Conservation (phyloP, 768 basidiomycete genomes). For the Dioszegia aurantiaca region DNA sequence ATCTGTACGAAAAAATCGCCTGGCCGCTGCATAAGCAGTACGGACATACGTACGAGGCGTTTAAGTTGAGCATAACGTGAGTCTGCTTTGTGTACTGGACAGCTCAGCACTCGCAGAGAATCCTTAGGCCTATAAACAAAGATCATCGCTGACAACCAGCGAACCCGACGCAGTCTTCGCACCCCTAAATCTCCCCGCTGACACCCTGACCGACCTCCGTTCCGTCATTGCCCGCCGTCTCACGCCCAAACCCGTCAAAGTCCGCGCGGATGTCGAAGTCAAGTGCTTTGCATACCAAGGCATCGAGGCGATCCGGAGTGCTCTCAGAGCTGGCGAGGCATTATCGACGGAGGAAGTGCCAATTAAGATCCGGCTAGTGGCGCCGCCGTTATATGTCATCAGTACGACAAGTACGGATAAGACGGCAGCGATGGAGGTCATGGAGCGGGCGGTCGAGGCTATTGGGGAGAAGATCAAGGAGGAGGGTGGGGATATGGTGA, state of each 20-base stretch:
- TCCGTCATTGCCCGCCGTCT: slow-evolving; percentile 87
- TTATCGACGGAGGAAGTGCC: slow-evolving; percentile 83
- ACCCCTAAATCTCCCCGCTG: slow-evolving; percentile 60
- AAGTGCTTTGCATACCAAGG: slow-evolving; percentile 94
- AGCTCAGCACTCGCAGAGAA: too few species aligned
- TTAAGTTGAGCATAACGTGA: slow-evolving; percentile 91
- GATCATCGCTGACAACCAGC: slow-evolving; percentile 53
- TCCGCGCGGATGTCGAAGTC: slow-evolving; percentile 94
- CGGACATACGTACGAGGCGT: slow-evolving; percentile 94
- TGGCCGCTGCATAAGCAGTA: slow-evolving; percentile 93
- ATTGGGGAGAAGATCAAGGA: slow-evolving; percentile 81
- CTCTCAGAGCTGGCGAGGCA: slow-evolving; percentile 80
- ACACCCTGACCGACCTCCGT: slow-evolving; percentile 65
- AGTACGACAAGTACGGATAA: slow-evolving; percentile 97
- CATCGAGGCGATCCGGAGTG: slow-evolving; percentile 93
- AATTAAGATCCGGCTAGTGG: slow-evolving; percentile 94
- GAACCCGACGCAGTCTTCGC: slow-evolving; percentile 79
- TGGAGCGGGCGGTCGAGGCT: slow-evolving; percentile 87
- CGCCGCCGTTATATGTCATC: slow-evolving; percentile 91
- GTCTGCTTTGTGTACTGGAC: slow-evolving; percentile 46
- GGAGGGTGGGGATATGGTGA: slow-evolving; percentile 77
- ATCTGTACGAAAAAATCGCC: slow-evolving; percentile 80
- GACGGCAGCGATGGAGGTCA: slow-evolving; percentile 80
- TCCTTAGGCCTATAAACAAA: too few species aligned
- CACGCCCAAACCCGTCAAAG: slow-evolving; percentile 97